Conservation (phyloP, 139 green algal species). For the Choricystis sp. region DNA sequence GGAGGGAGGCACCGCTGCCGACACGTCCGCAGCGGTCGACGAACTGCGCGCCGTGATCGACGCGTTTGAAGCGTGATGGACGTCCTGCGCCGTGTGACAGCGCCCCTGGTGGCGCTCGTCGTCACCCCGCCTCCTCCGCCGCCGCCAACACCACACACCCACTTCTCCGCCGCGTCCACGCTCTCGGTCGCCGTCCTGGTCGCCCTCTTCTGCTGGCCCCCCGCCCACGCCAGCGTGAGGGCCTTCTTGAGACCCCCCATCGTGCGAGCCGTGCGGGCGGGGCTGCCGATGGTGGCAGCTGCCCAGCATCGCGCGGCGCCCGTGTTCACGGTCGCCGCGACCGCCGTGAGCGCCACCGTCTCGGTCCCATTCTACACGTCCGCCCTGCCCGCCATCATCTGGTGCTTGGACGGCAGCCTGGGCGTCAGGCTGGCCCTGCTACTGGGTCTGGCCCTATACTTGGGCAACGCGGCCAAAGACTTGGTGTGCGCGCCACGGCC, state of each 20-base stretch:
- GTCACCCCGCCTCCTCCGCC: background rate
- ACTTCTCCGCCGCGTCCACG: background rate
- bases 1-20: background rate
- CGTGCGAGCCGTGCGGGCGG: background rate
- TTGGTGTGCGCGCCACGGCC: slow-evolving; percentile 25
- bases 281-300: background rate
- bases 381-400: background rate
- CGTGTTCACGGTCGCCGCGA: background rate
- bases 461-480: slow-evolving; percentile 38
- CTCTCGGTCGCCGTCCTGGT: background rate
- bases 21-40: too few relatives aligned
- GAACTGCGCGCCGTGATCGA: too few relatives aligned
- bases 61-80: too few relatives aligned
- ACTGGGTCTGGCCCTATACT: slow-evolving; percentile 12
- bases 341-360: background rate
- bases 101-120: too few relatives aligned
- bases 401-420: background rate
- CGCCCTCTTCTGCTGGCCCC: background rate
- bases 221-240: background rate
- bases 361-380: background rate
- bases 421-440: background rate
- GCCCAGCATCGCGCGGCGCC: background rate
- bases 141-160: background rate
- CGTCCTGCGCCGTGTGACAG: too few relatives aligned
- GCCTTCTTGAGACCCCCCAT: background rate